These are phyloP conservation scores for Porphyrellus cyaneotinctus DNA, from an alignment of 768 basidiomycete species.

Conservation along the genomic window DNA sequence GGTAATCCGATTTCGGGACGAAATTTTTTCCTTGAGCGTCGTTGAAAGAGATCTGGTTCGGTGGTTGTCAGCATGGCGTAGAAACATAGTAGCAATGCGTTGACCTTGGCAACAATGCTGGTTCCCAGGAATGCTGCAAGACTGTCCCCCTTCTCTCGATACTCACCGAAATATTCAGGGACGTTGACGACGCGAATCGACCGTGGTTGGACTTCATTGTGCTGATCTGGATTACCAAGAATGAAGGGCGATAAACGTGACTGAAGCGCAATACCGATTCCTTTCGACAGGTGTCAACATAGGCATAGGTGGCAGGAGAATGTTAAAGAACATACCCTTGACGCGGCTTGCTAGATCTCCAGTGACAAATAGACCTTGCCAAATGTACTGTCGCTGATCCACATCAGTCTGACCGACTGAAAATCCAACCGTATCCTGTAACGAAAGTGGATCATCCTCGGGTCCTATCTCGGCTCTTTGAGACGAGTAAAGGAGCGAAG, in stretches of 20 bases:
- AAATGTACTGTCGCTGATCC: conserved; percentile 66
- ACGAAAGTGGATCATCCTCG: conserved; percentile 33
- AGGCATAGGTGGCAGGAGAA: not conserved
- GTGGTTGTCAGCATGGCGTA: not conserved
- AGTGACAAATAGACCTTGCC: conserved; percentile 77
- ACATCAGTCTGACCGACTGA: conserved; percentile 59
- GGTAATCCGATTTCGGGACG: conserved; percentile 78
- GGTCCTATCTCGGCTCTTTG: conserved; percentile 23
- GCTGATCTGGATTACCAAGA: conserved; percentile 55
- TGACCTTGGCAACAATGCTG: conserved; percentile 82
- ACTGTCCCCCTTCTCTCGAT: conserved; percentile 79
- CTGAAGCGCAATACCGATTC: conserved; percentile 64
- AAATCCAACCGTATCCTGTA: conserved; percentile 67
- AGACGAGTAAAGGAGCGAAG: conserved; percentile 45
- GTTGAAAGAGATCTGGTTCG: conserved; percentile 63
- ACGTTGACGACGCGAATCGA: conserved; percentile 58
- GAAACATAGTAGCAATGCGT: conserved; percentile 3
- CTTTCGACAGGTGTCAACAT: conserved; percentile 31
- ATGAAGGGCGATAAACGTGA: conserved; percentile 64
- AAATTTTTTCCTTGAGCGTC: conserved; percentile 64
- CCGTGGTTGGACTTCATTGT: conserved; percentile 70
- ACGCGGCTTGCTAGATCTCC: conserved; percentile 71
- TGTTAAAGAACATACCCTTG: conserved; percentile 49
- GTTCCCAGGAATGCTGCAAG: conserved; percentile 77
- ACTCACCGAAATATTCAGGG: conserved; percentile 91